Percentiles rank a stretch among this genome's conserved stretches.
These are phyloP conservation scores for Hymenoscyphus occultus DNA, from an alignment of 2,329 filamentous ascomycete species.

Conservation along the genomic window DNA sequence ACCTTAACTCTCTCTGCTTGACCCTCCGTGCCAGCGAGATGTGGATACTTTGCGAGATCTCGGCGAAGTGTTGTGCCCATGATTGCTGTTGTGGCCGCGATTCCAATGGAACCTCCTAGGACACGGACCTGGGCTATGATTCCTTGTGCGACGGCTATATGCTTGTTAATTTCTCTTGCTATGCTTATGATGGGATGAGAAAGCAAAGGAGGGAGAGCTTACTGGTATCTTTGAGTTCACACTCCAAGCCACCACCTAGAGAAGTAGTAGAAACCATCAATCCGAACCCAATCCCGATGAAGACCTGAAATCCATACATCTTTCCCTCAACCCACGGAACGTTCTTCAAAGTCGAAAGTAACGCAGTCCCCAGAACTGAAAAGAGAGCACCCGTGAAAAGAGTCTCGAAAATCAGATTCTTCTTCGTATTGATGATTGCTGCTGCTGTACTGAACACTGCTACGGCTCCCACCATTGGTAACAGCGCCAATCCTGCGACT, in stretches of 20 bases:
- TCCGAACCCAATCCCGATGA: conserved; percentile 59
- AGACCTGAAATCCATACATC: conserved; percentile 51
- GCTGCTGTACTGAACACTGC: conserved; percentile 55
- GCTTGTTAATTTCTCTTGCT: neutral
- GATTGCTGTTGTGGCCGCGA: conserved; percentile 57
- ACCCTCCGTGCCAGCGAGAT: conserved; percentile 18
- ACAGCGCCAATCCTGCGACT: conserved; percentile 53
- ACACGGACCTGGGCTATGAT: conserved; percentile 58
- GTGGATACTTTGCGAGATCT: conserved; percentile 13
- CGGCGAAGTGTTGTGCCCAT: conserved; percentile 36
- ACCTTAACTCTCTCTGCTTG: conserved; percentile 18
- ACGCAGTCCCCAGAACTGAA: conserved; percentile 50
- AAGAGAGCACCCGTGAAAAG: conserved; percentile 49
- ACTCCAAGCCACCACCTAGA: conserved; percentile 55
- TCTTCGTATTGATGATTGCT: conserved; percentile 51
- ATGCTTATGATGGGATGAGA: neutral
- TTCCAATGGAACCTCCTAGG: conserved; percentile 56
- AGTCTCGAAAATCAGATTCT: conserved; percentile 52
- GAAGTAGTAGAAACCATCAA: conserved; percentile 37
- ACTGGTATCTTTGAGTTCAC: conserved; percentile 39
- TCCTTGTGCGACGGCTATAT: conserved; percentile 51
- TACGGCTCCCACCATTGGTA: conserved; percentile 56
- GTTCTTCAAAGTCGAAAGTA: conserved; percentile 43
- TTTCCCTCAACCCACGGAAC: conserved; percentile 15
- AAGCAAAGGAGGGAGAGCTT: neutral